Evolutionary conservation across 805 yeast species (phyloP), one percentile per base, ranked within the genome.

Genomic region (Metschnikowia continentalis): DNA sequence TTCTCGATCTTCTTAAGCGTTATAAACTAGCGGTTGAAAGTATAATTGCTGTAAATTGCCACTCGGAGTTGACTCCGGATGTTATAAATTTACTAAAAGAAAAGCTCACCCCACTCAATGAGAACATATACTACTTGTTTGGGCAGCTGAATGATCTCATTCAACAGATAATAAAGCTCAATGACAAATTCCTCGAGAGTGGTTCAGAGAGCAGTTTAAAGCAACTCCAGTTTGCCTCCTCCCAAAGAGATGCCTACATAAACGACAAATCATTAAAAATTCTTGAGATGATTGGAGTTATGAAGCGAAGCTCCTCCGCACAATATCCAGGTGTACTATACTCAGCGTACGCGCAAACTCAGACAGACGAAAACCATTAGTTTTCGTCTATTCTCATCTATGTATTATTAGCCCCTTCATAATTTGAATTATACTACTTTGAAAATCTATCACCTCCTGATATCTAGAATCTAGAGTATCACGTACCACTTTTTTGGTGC

Each of bases 101-200:
- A 6, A 50, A 46, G 20, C 59, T 78, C 22, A 65, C 74, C 13
- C 82, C 83, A 3, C 54, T 79, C 15, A 74, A 74, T 49, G 82
- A 79, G 50, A 74, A 77, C 6, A 58, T 79, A 11, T 69, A 71
- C 56, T 79, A 75, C 53, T 54, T 79, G 35, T 56, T 77, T 7
- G 65, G 68, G 19, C 80, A 79, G 55, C 75, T 74, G 6, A 67
- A 70, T 33, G 73, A 62, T n/a, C 64, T 73, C 51, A 61, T 71
- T 5, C 54, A 48, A 6, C 69, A 70, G 47, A 61, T 67, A 1
- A 62, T 58, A n/a, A 52, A 47, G 13, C 56, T 74, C 11, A 60
- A 64, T 38, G 48, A 48, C 32, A 65, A 65, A 62, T 48, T 71
- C 17, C 55, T 60, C 14, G 53, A 55, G 10, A 66, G 63, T 49